phyloP scores from a whole-genome alignment of 2,329 filamentous ascomycete genomes.

The Teratosphaeria gauchensis region DNA sequence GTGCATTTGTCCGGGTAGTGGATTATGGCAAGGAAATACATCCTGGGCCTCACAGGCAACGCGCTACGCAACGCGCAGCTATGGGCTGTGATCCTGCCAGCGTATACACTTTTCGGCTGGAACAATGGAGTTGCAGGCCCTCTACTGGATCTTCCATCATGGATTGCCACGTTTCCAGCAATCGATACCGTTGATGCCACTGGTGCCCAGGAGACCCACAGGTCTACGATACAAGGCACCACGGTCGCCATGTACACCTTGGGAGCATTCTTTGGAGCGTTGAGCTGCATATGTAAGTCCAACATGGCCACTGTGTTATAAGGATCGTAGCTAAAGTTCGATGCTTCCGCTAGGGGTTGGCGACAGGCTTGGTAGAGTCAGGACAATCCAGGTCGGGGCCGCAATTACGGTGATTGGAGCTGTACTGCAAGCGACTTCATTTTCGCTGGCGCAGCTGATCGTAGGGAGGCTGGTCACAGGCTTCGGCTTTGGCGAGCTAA shows the following conservation, averaged over 20 bases:
- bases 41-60: conserved; percentile 4
- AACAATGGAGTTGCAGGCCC: conserved; percentile 41
- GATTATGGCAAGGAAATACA: conserved; percentile 2
- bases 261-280: conserved; percentile 35
- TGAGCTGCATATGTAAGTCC: conserved; percentile 29
- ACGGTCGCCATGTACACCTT: conserved; percentile 34
- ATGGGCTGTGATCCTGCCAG: conserved; percentile 26
- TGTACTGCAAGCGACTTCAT: conserved; percentile 47
- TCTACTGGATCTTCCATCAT: conserved; percentile 29
- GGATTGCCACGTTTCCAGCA: conserved; percentile 35
- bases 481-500: conserved; percentile 31
- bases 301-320: too few relatives aligned
- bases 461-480: conserved; percentile 38
- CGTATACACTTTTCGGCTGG: conserved; percentile 41
- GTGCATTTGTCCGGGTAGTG: background rate
- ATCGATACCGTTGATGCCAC: conserved; percentile 37
- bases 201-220: conserved; percentile 31
- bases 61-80: conserved; percentile 13
- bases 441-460: conserved; percentile 37
- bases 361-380: conserved; percentile 34
- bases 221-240: conserved; percentile 34
- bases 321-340: too few relatives aligned
- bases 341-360: conserved; percentile 18
- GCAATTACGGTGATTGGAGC: conserved; percentile 50
- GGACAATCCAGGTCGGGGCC: conserved; percentile 50